A percentile compares a stretch with the other conserved stretches of the same genome.
phyloP scores from a whole-genome alignment of 257 asterid species.

The Lycium ferocissimum region DNA sequence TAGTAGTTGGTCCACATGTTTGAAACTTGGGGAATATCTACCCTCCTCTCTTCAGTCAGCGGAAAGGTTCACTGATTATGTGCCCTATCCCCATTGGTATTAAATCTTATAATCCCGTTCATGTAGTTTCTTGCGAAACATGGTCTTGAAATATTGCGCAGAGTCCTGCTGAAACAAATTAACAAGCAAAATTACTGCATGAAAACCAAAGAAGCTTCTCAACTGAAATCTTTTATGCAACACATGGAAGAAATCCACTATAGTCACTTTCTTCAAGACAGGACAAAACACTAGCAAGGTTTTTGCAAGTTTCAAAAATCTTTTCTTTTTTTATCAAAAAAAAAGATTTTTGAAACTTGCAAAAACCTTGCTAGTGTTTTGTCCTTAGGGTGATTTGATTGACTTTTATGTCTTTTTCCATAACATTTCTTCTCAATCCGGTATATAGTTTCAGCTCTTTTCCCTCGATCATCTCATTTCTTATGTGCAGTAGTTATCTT shows the following conservation, averaged over 20 bases:
- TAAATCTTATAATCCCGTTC: background rate
- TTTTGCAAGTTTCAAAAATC: background rate
- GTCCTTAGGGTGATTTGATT: conserved; percentile 13
- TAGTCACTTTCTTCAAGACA: background rate
- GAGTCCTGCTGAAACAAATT: background rate
- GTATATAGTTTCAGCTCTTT: background rate
- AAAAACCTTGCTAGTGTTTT: conserved; percentile 4
- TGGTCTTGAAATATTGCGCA: background rate
- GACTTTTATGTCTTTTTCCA: background rate
- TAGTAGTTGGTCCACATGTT: too few species aligned
- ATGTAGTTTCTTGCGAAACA: background rate
- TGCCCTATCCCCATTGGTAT: background rate
- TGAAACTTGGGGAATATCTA: too few species aligned
- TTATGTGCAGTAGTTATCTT: background rate
- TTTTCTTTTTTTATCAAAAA: too few species aligned
- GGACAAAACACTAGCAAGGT: conserved; percentile 3
- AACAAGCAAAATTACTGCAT: background rate
- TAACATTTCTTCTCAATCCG: background rate
- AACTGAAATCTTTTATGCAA: background rate
- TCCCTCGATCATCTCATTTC: background rate
- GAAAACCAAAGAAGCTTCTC: conserved; percentile 9
- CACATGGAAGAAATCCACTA: conserved; percentile 3
- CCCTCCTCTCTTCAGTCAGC: background rate
- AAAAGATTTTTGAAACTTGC: background rate
- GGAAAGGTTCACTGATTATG: background rate